These are phyloP conservation scores for Erysimum cheiri DNA, from an alignment of 441 rosid genomes.

Conservation along the genomic window DNA sequence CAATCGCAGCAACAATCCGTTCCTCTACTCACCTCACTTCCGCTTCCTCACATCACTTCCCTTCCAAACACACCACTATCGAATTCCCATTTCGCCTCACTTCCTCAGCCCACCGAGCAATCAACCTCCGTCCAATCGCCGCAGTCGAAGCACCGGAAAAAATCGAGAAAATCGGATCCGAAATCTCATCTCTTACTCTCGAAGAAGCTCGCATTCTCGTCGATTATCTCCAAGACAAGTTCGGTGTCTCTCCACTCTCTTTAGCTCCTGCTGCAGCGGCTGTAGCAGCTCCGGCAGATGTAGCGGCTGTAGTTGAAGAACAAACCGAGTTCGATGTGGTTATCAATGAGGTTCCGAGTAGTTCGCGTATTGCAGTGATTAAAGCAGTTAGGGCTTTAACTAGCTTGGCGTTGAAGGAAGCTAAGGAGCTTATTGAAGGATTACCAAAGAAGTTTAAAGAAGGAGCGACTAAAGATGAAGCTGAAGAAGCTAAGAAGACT, in stretches of 20 bases:
- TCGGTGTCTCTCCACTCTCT: constrained; percentile 80
- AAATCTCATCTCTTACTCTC: constrained; percentile 73
- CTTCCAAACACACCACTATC: constrained; percentile 28
- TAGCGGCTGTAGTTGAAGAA: constrained; percentile 61
- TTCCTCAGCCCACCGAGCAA: constrained; percentile 49
- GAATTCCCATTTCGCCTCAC: constrained; percentile 44
- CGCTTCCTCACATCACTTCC: constrained; percentile 34
- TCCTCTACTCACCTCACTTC: constrained; percentile 39
- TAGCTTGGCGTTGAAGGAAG: constrained; percentile 82
- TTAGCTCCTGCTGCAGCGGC: constrained; percentile 67
- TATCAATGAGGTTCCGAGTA: constrained; percentile 78
- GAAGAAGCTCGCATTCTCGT: constrained; percentile 83
- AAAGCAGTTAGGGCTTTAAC: constrained; percentile 76
- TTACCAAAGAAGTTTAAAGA: constrained; percentile 89
- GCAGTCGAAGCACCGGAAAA: constrained; percentile 78
- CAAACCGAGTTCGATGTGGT: constrained; percentile 84
- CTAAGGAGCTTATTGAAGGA: constrained; percentile 84
- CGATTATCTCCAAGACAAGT: constrained; percentile 83
- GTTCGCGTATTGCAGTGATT: constrained; percentile 72
- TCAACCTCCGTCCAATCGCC: constrained; percentile 55
- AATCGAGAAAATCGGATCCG: constrained; percentile 70
- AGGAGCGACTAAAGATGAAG: constrained; percentile 72
- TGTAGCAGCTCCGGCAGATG: constrained; percentile 51
- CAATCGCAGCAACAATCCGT: constrained; percentile 48
- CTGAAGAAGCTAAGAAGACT: constrained; percentile 79